Conservation (phyloP, 257 asterid genomes). For the Penstemon eatonii region DNA sequence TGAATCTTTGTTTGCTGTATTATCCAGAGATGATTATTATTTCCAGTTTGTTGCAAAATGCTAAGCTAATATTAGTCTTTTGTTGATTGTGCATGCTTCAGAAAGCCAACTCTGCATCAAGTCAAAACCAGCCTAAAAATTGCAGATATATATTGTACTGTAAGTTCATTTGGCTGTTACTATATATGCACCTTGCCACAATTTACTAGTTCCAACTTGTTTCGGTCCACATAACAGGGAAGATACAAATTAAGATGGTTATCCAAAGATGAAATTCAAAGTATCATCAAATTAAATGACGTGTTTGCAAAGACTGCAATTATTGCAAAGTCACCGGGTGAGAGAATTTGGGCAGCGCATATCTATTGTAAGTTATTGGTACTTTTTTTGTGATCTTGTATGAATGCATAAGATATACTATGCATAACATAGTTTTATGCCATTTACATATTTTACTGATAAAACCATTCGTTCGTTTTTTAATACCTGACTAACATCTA, state of each 20-base stretch:
- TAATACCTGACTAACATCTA: conserved; percentile 31
- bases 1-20: background rate
- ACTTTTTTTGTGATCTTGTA: conserved; percentile 14
- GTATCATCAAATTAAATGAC: conserved; percentile 77
- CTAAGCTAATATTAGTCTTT: conserved; percentile 25
- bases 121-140: conserved; percentile 28
- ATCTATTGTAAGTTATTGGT: conserved; percentile 54
- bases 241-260: conserved; percentile 41
- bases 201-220: conserved; percentile 32
- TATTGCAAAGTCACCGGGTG: conserved; percentile 77
- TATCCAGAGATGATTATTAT: conserved; percentile 6
- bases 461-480: conserved; percentile 21
- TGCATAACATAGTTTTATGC: background rate
- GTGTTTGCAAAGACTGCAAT: conserved; percentile 69
- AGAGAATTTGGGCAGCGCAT: conserved; percentile 81
- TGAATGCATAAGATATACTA: background rate
- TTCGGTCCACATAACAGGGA: conserved; percentile 58
- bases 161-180: conserved; percentile 49
- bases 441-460: conserved; percentile 22
- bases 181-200: conserved; percentile 23
- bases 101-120: conserved; percentile 42
- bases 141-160: conserved; percentile 90
- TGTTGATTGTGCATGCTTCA: conserved; percentile 46
- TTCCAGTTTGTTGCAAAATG: conserved; percentile 28
- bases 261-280: conserved; percentile 76